Base-by-base conservation (phyloP, 306 rosid genomes). In the Ormosia semicastrata region DNA sequence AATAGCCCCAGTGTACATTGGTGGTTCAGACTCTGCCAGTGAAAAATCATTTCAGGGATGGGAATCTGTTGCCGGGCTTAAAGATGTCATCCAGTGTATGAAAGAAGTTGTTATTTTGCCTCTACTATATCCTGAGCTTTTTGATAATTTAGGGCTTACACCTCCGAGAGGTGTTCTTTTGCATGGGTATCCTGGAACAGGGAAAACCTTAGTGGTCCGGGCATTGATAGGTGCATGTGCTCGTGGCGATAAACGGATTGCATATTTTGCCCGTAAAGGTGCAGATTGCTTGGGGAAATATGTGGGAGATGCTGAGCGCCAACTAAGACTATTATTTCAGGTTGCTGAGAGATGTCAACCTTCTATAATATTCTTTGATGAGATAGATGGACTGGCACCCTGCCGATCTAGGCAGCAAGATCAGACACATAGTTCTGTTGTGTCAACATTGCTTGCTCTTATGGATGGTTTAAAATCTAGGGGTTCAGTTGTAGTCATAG, bases 1-100 rank as follows among this genome's bases (percentile, higher is more conserved):
- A 88, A 93, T 95, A 80, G 96, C 98, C 79, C 99, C 99, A 2
- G 91, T 91, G 10, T 95, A 95, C 78, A 93, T 95, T 81, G 99
- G 99, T 62, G 99, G 97, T 84, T 82, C 94, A 10, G 92, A 85
- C 71, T 88, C 93, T 9, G 88, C 90, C 46, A 73, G 80, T 41
- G 94, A 84, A 62, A 87, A 87, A 60, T 62, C 86, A 32, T 92
- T 92, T 90, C 91, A 92, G 90, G 98, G 99, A 69, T 95, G 99
- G 99, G 99, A 95, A 85, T 93, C 99, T 62, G 97, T 95, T 86
- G 99, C 99, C n/a, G 99, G 99, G 85, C 99, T 95, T 79, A 87
- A 92, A 85, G 91, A 92, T 82, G 99, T 95, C 87, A 95, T 95
- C 85, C 86, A 69, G 54, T 95, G 99, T 86, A 90, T 95, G 99